Conservation (phyloP, 805 yeast species). For the Scheffersomyces lignosus region DNA sequence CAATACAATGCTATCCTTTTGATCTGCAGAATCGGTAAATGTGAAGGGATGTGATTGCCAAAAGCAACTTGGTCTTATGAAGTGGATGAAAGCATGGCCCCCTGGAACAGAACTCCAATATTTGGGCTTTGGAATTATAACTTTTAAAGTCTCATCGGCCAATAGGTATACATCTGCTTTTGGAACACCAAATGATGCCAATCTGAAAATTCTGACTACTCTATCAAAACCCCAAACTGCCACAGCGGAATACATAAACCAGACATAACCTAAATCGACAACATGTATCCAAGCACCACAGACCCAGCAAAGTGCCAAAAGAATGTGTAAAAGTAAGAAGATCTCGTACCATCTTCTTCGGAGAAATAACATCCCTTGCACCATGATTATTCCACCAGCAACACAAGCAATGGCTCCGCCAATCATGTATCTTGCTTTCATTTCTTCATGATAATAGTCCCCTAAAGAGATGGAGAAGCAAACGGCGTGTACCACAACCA, state of each 20-base stretch:
- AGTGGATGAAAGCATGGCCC: conserved; percentile 59
- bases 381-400: conserved; percentile 27
- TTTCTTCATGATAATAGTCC: conserved; percentile 3
- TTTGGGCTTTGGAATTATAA: conserved; percentile 51
- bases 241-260: conserved; percentile 28
- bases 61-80: conserved; percentile 44
- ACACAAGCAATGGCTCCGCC: conserved; percentile 42
- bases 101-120: conserved; percentile 60
- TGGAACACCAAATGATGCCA: conserved; percentile 42
- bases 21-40: conserved; percentile 34
- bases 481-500: conserved; percentile 32
- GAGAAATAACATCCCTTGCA: conserved; percentile 32
- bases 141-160: conserved; percentile 48
- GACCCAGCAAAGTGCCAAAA: conserved; percentile 39
- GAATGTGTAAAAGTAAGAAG: conserved; percentile 33
- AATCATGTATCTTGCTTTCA: conserved; percentile 15
- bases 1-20: conserved; percentile 39
- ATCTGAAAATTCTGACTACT: conserved; percentile 42
- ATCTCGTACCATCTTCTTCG: conserved; percentile 40
- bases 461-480: conserved; percentile 22
- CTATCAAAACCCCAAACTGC: conserved; percentile 57
- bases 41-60: conserved; percentile 76
- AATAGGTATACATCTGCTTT: conserved; percentile 44
- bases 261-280: conserved; percentile 34
- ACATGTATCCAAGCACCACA: conserved; percentile 50